These are phyloP conservation scores for Rhizophlyctis rosea DNA, from an alignment of 192 early-diverging fungal species.

Conservation along the genomic window DNA sequence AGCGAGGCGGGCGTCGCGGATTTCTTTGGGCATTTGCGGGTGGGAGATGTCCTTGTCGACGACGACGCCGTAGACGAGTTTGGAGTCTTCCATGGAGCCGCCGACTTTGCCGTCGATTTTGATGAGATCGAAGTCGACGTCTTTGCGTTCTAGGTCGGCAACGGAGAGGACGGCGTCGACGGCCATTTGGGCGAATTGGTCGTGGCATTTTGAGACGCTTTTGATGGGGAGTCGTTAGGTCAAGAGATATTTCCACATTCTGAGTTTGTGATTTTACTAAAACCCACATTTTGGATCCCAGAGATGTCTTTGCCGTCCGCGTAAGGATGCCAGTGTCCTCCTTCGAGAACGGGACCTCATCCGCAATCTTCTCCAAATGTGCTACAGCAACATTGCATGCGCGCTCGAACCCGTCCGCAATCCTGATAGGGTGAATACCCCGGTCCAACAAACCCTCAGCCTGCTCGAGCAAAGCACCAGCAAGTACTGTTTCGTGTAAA, in stretches of 20 bases:
- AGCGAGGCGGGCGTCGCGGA: constrained; percentile 93
- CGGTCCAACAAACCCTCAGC: constrained; percentile 90
- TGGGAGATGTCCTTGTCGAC: constrained; percentile 99
- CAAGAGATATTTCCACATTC: not conserved
- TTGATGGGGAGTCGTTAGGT: not conserved
- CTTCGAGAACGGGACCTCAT: constrained; percentile 79
- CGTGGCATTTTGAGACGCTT: constrained; percentile 97
- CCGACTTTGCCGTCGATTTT: constrained; percentile 99
- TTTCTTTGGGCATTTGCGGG: constrained; percentile 98
- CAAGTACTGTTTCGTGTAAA: constrained; percentile 67
- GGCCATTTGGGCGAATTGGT: constrained; percentile 96
- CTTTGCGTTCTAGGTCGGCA: constrained; percentile 97
- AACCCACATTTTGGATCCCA: constrained; percentile 97
- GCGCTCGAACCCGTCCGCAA: constrained; percentile 96
- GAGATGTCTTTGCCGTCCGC: constrained; percentile 93
- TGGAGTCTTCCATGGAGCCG: constrained; percentile 90
- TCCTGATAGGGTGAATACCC: constrained; percentile 98
- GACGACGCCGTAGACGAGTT: constrained; percentile 95
- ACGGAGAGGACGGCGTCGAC: constrained; percentile 97
- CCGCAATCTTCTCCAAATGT: constrained; percentile 89
- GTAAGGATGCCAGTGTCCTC: constrained; percentile 81
- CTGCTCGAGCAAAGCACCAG: constrained; percentile 96
- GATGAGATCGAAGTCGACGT: constrained; percentile 99
- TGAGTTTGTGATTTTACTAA: not conserved
- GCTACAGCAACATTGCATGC: constrained; percentile 93